These are phyloP conservation scores for Hylodesmum podocarpum DNA, from an alignment of 306 rosid genomes.

Conservation along the genomic window DNA sequence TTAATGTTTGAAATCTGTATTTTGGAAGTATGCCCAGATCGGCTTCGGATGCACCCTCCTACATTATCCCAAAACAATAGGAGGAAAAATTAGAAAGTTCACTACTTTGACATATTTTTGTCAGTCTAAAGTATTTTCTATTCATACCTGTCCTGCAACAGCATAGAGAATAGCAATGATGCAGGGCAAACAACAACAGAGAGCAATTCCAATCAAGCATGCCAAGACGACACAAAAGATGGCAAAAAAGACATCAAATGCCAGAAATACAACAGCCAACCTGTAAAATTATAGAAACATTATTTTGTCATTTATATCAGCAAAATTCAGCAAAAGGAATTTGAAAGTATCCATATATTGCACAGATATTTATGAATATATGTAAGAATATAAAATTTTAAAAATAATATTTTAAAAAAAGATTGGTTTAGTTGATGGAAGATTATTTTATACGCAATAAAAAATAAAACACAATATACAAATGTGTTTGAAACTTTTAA, in stretches of 20 bases:
- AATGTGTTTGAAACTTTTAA: neutral
- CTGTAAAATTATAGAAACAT: slow-evolving; percentile 55
- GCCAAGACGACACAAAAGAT: slow-evolving; percentile 98
- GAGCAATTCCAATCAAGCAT: slow-evolving; percentile 93
- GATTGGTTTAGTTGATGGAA: neutral
- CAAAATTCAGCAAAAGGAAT: slow-evolving; percentile 10
- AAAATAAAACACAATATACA: neutral
- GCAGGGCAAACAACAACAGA: slow-evolving; percentile 99
- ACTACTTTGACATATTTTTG: neutral
- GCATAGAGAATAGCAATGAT: slow-evolving; percentile 95
- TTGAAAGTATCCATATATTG: neutral
- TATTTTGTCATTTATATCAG: slow-evolving; percentile 8
- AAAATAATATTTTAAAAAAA: neutral
- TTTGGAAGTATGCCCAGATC: slow-evolving; percentile 78
- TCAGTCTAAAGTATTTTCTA: slow-evolving; percentile 19
- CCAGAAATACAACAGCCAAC: slow-evolving; percentile 94
- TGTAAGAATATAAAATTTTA: neutral
- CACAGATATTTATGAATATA: neutral
- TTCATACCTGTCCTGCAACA: slow-evolving; percentile 91
- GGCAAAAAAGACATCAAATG: slow-evolving; percentile 95
- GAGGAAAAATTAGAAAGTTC: slow-evolving; percentile 30
- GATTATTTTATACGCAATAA: neutral
- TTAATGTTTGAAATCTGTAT: slow-evolving; percentile 57
- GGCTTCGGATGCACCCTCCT: slow-evolving; percentile 97
- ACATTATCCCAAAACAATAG: slow-evolving; percentile 30